These are phyloP conservation scores for Xylariaceae sp. DNA, from an alignment of 2,329 filamentous ascomycete species.

Conservation along the genomic window DNA sequence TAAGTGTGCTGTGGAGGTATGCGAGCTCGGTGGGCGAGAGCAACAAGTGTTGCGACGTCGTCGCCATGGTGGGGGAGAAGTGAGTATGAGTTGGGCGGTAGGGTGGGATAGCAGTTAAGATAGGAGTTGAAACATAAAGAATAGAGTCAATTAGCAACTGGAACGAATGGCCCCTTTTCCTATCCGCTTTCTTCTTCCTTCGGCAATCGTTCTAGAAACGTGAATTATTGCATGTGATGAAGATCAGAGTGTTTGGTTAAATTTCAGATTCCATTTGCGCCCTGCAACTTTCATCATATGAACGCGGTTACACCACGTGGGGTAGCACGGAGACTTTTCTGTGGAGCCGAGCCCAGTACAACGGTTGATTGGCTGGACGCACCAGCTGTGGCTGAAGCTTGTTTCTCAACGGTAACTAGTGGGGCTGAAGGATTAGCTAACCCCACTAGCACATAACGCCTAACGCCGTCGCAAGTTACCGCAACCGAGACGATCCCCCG, in stretches of 20 bases:
- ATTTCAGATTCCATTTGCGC: not conserved
- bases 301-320: slow-evolving; percentile 11
- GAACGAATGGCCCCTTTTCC: not conserved
- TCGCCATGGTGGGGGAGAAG: slow-evolving; percentile 31
- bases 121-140: no score
- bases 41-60: slow-evolving; percentile 62
- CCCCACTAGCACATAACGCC: not conserved
- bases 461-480: no score
- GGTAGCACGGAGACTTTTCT: slow-evolving; percentile 20
- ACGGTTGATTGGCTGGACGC: slow-evolving; percentile 13
- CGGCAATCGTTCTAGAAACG: not conserved
- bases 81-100: not conserved
- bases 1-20: slow-evolving; percentile 85
- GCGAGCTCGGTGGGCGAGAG: slow-evolving; percentile 94
- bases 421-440: slow-evolving; percentile 1
- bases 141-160: no score
- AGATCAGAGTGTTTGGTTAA: no score
- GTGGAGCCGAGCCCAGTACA: slow-evolving; percentile 18
- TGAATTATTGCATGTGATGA: not conserved
- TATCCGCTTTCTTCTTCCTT: not conserved
- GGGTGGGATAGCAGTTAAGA: no score
- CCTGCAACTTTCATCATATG: not conserved
- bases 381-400: slow-evolving; percentile 20
- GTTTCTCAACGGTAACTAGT: not conserved
- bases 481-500: no score